Evolutionary conservation across 2,329 filamentous ascomycete genomes (phyloP).

Genomic region (Acephala macrosclerotiorum): DNA sequence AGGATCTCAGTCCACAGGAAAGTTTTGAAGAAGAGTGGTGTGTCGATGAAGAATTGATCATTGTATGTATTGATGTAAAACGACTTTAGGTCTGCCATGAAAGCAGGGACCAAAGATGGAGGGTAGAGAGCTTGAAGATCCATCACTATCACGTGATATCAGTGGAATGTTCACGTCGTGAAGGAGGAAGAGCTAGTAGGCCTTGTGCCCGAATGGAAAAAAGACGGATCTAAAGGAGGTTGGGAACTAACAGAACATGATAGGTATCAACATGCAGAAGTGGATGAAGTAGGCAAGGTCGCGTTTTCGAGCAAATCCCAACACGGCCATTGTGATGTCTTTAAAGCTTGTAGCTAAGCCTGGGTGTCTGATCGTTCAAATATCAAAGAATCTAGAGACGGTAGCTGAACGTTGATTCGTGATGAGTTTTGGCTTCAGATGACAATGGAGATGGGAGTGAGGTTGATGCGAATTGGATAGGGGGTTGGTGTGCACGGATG

Average conservation of each 20-base stretch:
- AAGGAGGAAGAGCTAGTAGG: background rate
- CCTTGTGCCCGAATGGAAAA: background rate
- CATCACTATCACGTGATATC: constrained; percentile 54
- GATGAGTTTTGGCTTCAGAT: background rate
- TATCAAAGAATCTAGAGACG: background rate
- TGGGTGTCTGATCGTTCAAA: background rate
- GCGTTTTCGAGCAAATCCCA: constrained; percentile 41
- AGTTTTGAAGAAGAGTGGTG: constrained; percentile 65
- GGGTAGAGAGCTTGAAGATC: constrained; percentile 69
- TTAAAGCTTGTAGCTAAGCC: background rate
- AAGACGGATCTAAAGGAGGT: background rate
- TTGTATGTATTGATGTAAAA: constrained; percentile 68
- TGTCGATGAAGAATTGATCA: constrained; percentile 67
- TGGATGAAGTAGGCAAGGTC: constrained; percentile 59
- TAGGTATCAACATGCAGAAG: constrained; percentile 66
- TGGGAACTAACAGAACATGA: constrained; percentile 64
- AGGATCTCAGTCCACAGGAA: constrained; percentile 65
- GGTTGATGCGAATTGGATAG: background rate
- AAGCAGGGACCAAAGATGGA: constrained; percentile 52
- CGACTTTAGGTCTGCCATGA: constrained; percentile 57
- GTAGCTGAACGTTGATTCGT: background rate
- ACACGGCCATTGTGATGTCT: constrained; percentile 37
- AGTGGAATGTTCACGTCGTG: background rate
- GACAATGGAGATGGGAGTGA: background rate
- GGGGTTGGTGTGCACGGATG: background rate